Base-by-base conservation (phyloP, 2,329 filamentous ascomycete genomes). In the Periconia digitata region DNA sequence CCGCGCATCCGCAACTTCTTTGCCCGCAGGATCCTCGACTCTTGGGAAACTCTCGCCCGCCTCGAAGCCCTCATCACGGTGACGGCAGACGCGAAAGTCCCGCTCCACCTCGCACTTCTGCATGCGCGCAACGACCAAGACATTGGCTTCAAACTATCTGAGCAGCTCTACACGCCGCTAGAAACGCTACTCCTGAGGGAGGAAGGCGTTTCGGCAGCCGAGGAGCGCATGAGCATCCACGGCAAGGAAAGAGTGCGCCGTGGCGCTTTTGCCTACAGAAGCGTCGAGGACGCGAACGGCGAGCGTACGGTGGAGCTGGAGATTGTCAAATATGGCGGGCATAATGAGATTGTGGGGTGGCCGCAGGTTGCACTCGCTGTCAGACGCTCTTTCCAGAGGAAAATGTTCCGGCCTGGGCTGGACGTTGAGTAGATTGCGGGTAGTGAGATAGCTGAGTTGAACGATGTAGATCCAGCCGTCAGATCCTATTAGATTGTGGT, bases 111-210 rank as follows among this genome's bases (percentile, higher is more conserved):
- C 17, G 85, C 82, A 37, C 74, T 96, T 36, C 74, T 97, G 2
- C 92, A 96, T 61, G 89, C 91, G 15, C 79, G 81, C 45, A 83
- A 96, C 62, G 92, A 97, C 66, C 75, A 76, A 49, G 90, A 96
- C 59, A 96, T 97, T 50, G 85, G 89, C 0, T 92, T 84, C 74
- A 79, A 75, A 1, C 85, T 91, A 62, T 84, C 85, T 23, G 58
- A 68, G 37, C 68, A 47, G 0, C 34, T 71, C 29, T 71, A 60
- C 35, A 44, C 44, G 29, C 56, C 53, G 1, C 51, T 71, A 8
- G 60, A 70, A 42, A 45, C 44, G 1, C 27, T 60, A 47, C 49
- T 70, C 63, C 21, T 68, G 59, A 58, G 63, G 42, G 50, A 66
- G 20, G 69, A 60, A 51, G 66, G 47, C 17, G 62, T 57, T 12